These are phyloP conservation scores for Melanomma pulvis-pyrius DNA, from an alignment of 495 filamentous ascomycete genomes.

Conservation along the genomic window DNA sequence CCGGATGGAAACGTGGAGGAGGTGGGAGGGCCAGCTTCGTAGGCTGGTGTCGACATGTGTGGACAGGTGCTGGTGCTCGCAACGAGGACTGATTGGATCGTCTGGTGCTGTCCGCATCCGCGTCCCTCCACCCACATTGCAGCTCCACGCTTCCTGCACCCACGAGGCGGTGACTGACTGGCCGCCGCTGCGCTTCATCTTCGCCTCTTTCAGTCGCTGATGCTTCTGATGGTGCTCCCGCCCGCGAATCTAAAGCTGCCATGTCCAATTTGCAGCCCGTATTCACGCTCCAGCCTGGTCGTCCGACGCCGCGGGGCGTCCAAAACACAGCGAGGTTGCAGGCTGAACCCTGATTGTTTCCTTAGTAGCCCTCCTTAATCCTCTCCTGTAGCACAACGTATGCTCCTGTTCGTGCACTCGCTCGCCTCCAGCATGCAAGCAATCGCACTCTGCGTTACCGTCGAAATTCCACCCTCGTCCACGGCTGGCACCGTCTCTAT, in stretches of 20 bases:
- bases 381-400: slow-evolving; percentile 36
- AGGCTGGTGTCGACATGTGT: not conserved
- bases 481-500: slow-evolving; percentile 9
- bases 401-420: slow-evolving; percentile 23
- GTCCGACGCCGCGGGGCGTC: slow-evolving; percentile 1
- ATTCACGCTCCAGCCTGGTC: slow-evolving; percentile 2
- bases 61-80: not conserved
- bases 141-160: slow-evolving; percentile 9
- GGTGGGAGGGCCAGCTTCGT: not conserved
- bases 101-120: not conserved
- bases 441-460: slow-evolving; percentile 34
- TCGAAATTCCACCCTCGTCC: slow-evolving; percentile 18
- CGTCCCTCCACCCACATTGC: slow-evolving; percentile 4
- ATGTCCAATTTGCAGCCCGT: slow-evolving; percentile 20
- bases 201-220: not conserved
- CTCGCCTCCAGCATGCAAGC: slow-evolving; percentile 35
- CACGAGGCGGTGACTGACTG: slow-evolving; percentile 33
- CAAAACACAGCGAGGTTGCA: slow-evolving; percentile 7
- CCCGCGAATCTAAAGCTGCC: slow-evolving; percentile 29
- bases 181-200: slow-evolving; percentile 14
- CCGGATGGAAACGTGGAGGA: slow-evolving; percentile 7
- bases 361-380: slow-evolving; percentile 22
- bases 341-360: slow-evolving; percentile 21
- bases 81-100: slow-evolving; percentile 9
- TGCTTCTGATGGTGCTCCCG: not conserved